phyloP scores from a whole-genome alignment of 352 stramenopile genomes.

The Pythium pyrilobum region DNA sequence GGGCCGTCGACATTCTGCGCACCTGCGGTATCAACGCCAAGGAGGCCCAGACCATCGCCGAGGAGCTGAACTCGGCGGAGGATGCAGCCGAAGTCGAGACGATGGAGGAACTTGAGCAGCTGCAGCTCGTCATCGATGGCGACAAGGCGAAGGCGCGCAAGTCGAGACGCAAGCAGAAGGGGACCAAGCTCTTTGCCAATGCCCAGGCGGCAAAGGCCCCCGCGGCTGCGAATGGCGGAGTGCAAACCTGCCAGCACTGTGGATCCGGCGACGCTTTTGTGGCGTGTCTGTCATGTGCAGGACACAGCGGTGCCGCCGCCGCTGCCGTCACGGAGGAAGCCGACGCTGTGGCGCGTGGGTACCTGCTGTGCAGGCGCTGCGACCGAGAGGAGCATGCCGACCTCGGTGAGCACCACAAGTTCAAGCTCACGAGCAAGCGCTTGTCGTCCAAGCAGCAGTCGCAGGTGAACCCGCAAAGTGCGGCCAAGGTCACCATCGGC shows the following conservation, averaged over 20 bases:
- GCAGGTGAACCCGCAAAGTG: slow-evolving; percentile 31
- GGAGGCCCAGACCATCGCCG: slow-evolving; percentile 50
- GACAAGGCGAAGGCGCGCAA: slow-evolving; percentile 22
- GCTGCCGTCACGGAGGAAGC: slow-evolving; percentile 9
- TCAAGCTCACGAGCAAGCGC: slow-evolving; percentile 23
- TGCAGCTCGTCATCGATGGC: slow-evolving; percentile 40
- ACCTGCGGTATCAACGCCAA: slow-evolving; percentile 50
- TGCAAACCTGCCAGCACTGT: slow-evolving; percentile 65
- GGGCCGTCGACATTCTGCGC: slow-evolving; percentile 62
- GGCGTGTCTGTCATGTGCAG: slow-evolving; percentile 57
- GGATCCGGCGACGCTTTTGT: slow-evolving; percentile 55
- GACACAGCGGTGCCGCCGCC: slow-evolving; percentile 19
- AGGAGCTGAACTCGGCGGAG: slow-evolving; percentile 49
- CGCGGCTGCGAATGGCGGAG: slow-evolving; percentile 10
- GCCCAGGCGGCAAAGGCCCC: slow-evolving; percentile 6
- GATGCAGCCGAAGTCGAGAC: neutral
- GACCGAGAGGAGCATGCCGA: slow-evolving; percentile 64
- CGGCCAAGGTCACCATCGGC: slow-evolving; percentile 68
- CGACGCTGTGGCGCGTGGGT: slow-evolving; percentile 53
- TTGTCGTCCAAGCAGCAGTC: slow-evolving; percentile 26
- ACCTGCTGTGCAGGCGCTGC: slow-evolving; percentile 64
- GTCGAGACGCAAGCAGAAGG: slow-evolving; percentile 51
- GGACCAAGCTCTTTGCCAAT: slow-evolving; percentile 20
- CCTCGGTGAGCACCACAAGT: slow-evolving; percentile 48
- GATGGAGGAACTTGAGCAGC: slow-evolving; percentile 17